These are phyloP conservation scores for Pseudogymnoascus sp. DNA, from an alignment of 2,329 filamentous ascomycete species.

Conservation along the genomic window DNA sequence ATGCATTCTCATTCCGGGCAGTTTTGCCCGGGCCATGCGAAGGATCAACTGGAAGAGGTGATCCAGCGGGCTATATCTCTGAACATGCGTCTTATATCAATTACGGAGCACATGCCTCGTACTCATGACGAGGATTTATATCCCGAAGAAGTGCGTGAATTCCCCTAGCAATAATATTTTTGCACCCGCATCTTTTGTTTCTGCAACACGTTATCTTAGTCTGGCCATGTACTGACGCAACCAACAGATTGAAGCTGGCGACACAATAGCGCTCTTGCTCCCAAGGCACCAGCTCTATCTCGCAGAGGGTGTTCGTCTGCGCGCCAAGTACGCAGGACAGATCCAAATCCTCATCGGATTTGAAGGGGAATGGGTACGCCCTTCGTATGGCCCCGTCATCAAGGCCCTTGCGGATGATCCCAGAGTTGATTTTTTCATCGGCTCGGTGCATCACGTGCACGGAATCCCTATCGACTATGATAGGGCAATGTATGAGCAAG, in stretches of 20 bases:
- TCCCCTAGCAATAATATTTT: constrained; percentile 9
- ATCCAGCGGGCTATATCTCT: constrained; percentile 69
- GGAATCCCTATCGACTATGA: constrained; percentile 87
- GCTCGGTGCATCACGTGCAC: constrained; percentile 84
- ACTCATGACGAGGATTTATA: constrained; percentile 69
- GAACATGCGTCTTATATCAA: constrained; percentile 73
- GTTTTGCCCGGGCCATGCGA: constrained; percentile 87
- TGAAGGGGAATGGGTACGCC: constrained; percentile 86
- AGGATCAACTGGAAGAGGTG: constrained; percentile 75
- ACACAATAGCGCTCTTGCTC: constrained; percentile 39
- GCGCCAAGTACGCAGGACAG: constrained; percentile 56
- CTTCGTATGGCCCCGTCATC: constrained; percentile 52
- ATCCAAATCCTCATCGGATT: constrained; percentile 84
- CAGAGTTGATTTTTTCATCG: constrained; percentile 80
- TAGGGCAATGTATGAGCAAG: constrained; percentile 50
- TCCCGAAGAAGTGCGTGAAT: constrained; percentile 66
- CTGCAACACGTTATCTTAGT: neutral
- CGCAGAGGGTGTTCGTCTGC: constrained; percentile 65
- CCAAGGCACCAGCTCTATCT: constrained; percentile 65
- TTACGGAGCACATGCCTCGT: constrained; percentile 95
- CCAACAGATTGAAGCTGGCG: constrained; percentile 39
- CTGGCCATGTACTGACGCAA: constrained; percentile 16
- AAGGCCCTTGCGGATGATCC: constrained; percentile 50
- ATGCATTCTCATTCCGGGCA: constrained; percentile 98
- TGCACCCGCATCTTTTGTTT: constrained; percentile 3